Evolutionary conservation across 1,284 basidiomycete genomes (phyloP), one percentile per base, ranked within the genome.

Genomic region (Vanrija humicola): DNA sequence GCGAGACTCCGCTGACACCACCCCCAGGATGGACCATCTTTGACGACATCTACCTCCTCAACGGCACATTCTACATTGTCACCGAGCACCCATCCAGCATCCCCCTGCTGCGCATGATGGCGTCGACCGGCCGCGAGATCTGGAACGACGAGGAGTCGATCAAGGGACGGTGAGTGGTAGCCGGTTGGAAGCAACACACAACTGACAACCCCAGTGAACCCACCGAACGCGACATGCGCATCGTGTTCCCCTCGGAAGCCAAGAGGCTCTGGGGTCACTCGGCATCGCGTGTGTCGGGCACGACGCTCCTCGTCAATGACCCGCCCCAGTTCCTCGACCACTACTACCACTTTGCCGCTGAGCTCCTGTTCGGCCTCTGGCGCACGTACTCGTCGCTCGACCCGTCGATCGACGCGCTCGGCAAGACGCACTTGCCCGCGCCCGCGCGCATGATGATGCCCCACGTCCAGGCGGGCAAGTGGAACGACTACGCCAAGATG

Each of bases 281-380:
- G 18, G 75, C 74, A 2, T 72, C 70, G 25, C 64, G 69, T 21
- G 72, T 77, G 15, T 67, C 66, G 9, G 77, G 74, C n/a, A 57
- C 67, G 1, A 71, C 70, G 1, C 72, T 76, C 62, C 64, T 91
- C 12, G 80, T 86, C 38, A 92, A 91, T 64, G 90, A 94, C 64
- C 84, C 87, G 4, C 82, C 83, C 23, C 90, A 93, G 80, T 93
- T 89, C 89, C 72, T 69, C 82, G 74, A 76, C 58, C 75, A 77
- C 62, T 77, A 77, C 63, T 77, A 77, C 62, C 72, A 70, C 55
- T 92, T 87, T 82, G 85, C 87, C 28, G 90, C 90, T 6, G 91
- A 95, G 70, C 82, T 92, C 16, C 86, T 88, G 75, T 89, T 90
- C 59, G 90, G 90, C 44, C 82, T 92, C 62, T 93, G 90, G 90